Percentiles rank a stretch among this genome's conserved stretches.
phyloP scores from a whole-genome alignment of 2,329 filamentous ascomycete species.

The Thermothelomyces thermophilus region DNA sequence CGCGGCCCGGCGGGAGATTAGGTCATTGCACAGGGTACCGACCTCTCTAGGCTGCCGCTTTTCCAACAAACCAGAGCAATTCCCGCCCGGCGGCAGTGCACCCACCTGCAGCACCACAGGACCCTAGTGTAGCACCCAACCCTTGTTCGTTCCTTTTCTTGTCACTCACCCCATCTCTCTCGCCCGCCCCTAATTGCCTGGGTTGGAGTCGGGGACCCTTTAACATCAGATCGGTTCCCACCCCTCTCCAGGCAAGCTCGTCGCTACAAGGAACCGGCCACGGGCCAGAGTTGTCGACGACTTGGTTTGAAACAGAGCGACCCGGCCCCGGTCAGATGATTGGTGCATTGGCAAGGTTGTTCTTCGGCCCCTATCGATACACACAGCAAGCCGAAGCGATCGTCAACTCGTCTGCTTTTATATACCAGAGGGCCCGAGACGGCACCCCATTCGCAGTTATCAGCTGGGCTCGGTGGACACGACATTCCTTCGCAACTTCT shows the following conservation, averaged over 20 bases:
- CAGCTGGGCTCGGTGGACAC: no score
- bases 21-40: constrained; percentile 2
- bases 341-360: background rate
- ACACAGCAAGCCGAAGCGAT: no score
- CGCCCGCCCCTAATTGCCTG: background rate
- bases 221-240: constrained; percentile 11
- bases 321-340: constrained; percentile 7
- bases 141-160: constrained; percentile 2
- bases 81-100: constrained; percentile 19
- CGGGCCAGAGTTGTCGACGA: background rate
- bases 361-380: background rate
- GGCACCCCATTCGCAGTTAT: no score
- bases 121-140: background rate
- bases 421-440: background rate
- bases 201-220: constrained; percentile 3
- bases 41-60: constrained; percentile 20
- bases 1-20: constrained; percentile 2
- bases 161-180: constrained; percentile 2
- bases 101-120: constrained; percentile 7
- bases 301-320: background rate
- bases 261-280: constrained; percentile 1
- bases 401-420: no score
- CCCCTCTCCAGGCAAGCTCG: constrained; percentile 1
- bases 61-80: constrained; percentile 17
- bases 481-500: no score